Evolutionary conservation across 2,329 filamentous ascomycete species (phyloP).

Genomic region (Passalora sequoiae): DNA sequence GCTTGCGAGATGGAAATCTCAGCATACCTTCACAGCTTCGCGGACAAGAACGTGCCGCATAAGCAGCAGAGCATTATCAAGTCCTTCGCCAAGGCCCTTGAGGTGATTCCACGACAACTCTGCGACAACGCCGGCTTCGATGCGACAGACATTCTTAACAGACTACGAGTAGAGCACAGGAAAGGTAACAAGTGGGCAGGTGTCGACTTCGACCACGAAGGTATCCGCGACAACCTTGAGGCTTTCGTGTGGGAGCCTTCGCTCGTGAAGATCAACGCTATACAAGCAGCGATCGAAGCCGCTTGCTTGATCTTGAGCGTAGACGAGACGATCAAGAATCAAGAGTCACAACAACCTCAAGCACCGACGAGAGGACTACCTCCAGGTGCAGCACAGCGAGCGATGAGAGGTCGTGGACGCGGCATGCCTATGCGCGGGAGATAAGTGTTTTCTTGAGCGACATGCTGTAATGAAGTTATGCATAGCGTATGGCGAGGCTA

Average conservation of each 20-base stretch:
- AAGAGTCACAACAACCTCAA: slow-evolving; percentile 82
- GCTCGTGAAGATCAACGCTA: slow-evolving; percentile 92
- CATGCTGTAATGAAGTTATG: slow-evolving; percentile 2
- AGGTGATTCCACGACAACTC: slow-evolving; percentile 92
- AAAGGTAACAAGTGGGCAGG: slow-evolving; percentile 91
- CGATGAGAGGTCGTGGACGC: slow-evolving; percentile 75
- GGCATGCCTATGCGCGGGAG: slow-evolving; percentile 63
- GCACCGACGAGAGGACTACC: slow-evolving; percentile 65
- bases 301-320: slow-evolving; percentile 92
- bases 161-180: slow-evolving; percentile 90
- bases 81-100: slow-evolving; percentile 92
- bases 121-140: slow-evolving; percentile 99
- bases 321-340: slow-evolving; percentile 96
- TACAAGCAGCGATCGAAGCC: slow-evolving; percentile 92
- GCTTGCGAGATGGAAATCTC: slow-evolving; percentile 96
- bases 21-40: slow-evolving; percentile 84
- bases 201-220: slow-evolving; percentile 90
- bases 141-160: slow-evolving; percentile 95
- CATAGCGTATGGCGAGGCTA: slow-evolving; percentile 4
- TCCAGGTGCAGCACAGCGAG: slow-evolving; percentile 73
- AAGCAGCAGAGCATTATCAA: slow-evolving; percentile 99
- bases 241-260: slow-evolving; percentile 97
- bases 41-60: slow-evolving; percentile 84
- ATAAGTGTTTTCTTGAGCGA: slow-evolving; percentile 21
- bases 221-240: slow-evolving; percentile 89